phyloP scores from a whole-genome alignment of 1,284 basidiomycete genomes.

The Porogramme epimiltina region DNA sequence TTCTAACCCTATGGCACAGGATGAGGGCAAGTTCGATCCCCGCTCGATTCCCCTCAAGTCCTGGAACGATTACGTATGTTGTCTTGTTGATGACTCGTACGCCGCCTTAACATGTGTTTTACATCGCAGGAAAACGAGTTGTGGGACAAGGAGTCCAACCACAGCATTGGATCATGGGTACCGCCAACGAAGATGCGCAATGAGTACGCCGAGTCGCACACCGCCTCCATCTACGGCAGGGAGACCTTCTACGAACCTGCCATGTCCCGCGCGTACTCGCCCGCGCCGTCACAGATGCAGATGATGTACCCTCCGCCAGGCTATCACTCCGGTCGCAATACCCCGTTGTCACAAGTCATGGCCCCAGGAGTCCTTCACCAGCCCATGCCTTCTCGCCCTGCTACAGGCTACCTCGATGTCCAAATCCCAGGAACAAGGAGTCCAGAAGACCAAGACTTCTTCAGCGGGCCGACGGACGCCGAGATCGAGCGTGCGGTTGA shows the following conservation, averaged over 20 bases:
- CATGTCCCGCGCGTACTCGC: conserved; percentile 59
- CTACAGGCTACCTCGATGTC: conserved; percentile 76
- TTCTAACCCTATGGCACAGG: conserved; percentile 45
- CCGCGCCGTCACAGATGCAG: conserved; percentile 64
- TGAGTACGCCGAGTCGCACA: conserved; percentile 72
- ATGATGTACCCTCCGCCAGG: conserved; percentile 55
- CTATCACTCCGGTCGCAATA: conserved; percentile 78
- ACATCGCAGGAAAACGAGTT: conserved; percentile 82
- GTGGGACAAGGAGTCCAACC: conserved; percentile 95
- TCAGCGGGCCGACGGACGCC: conserved; percentile 56
- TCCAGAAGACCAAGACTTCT: conserved; percentile 51
- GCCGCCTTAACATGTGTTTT: neutral
- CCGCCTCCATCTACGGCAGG: conserved; percentile 78
- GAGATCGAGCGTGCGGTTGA: conserved; percentile 77
- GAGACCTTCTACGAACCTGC: conserved; percentile 78
- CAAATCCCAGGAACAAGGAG: conserved; percentile 56
- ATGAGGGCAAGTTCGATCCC: conserved; percentile 97
- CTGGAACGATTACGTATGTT: conserved; percentile 89
- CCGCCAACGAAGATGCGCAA: conserved; percentile 71
- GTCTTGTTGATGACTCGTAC: neutral
- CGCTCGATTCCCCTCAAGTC: conserved; percentile 91
- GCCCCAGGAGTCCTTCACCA: conserved; percentile 38
- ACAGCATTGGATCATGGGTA: conserved; percentile 86
- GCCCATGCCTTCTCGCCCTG: conserved; percentile 65
- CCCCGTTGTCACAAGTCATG: conserved; percentile 46